Percentiles rank a stretch among this genome's conserved stretches.
Conservation (phyloP, 192 early-diverging fungal genomes). For the Linnemannia schmuckeri region DNA sequence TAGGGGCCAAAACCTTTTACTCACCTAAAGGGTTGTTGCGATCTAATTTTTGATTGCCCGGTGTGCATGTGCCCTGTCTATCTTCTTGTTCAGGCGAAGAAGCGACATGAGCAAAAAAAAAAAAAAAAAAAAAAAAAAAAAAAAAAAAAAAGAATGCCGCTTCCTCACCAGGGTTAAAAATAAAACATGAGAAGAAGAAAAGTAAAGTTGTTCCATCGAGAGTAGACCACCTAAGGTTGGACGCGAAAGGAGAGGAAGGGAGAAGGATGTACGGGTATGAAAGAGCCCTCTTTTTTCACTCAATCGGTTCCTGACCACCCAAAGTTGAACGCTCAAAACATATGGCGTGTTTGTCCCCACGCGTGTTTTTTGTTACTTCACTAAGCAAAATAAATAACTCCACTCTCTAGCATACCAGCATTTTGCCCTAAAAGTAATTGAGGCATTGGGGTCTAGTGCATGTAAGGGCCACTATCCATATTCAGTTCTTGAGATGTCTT, state of each 20-base stretch:
- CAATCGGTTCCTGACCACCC: neutral
- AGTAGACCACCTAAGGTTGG: neutral
- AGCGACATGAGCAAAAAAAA: neutral
- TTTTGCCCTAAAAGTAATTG: neutral
- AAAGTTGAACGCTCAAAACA: neutral
- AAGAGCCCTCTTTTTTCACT: neutral
- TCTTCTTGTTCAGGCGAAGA: neutral
- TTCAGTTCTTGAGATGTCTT: neutral
- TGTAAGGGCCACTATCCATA: too few species aligned
- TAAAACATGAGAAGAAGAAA: neutral
- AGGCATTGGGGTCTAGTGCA: neutral
- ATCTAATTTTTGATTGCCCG: too few species aligned
- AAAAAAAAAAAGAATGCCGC: neutral
- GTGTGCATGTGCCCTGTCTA: neutral
- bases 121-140: neutral
- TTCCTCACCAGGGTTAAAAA: neutral
- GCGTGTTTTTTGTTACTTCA: neutral
- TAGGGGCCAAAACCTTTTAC: too few species aligned
- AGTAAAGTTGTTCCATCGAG: constrained; percentile 5
- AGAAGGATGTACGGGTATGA: neutral
- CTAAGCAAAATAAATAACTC: neutral
- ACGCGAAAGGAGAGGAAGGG: neutral
- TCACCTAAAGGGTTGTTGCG: too few species aligned
- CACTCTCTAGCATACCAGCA: too few species aligned
- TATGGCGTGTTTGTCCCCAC: too few species aligned